Conservation (phyloP, 495 filamentous ascomycete species). For the Tuber calosporum region DNA sequence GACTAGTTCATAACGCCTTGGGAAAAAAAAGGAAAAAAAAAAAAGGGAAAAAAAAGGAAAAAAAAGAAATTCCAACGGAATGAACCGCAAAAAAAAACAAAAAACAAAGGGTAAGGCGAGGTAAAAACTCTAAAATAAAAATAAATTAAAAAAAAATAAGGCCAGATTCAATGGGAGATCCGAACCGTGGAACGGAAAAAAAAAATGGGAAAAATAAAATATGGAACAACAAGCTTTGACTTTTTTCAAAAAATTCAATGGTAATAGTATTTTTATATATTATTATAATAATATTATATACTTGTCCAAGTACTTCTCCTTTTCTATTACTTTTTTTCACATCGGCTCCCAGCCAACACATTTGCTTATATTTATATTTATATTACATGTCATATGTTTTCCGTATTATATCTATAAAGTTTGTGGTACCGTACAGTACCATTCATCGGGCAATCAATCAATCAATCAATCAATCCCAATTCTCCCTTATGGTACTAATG, state of each 20-base stretch:
- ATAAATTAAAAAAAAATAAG: too few relatives aligned
- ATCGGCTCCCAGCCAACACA: not conserved
- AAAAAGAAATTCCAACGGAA: conserved; percentile 16
- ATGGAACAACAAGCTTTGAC: conserved; percentile 4
- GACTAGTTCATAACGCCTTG: not conserved
- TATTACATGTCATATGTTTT: too few relatives aligned
- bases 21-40: not conserved
- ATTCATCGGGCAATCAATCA: not conserved
- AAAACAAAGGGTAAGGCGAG: too few relatives aligned
- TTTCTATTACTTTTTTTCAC: not conserved
- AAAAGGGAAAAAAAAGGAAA: not conserved
- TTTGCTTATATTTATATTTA: conserved; percentile 1
- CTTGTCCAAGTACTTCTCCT: too few relatives aligned
- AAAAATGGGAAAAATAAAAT: not conserved
- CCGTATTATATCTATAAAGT: not conserved
- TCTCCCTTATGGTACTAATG: not conserved
- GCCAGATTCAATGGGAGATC: conserved; percentile 5
- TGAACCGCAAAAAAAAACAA: conserved; percentile 26
- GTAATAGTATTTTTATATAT: not conserved
- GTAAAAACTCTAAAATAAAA: too few relatives aligned
- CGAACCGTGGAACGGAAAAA: conserved; percentile 34
- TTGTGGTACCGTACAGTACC: not conserved
- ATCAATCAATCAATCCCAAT: not conserved
- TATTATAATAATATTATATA: too few relatives aligned
- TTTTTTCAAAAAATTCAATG: not conserved